Evolutionary conservation across 192 early-diverging fungal species (phyloP), one percentile per base, ranked within the genome.

Genomic region (Anaeromyces robustus): DNA sequence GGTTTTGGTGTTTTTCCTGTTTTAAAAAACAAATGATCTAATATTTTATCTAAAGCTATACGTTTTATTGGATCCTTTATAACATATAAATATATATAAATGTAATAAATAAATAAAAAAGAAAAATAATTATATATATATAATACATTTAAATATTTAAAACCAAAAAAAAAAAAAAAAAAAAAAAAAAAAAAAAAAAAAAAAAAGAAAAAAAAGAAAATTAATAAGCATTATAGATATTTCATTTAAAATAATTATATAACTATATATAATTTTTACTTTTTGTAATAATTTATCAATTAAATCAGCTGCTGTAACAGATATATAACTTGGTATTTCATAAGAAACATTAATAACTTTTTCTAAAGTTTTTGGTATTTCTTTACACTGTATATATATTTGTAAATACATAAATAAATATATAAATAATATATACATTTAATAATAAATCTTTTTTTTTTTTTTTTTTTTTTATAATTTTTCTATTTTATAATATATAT

Each of bases 1-100:
- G 6, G 26, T n/a, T 68, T 68, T 68, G 52, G 5, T 68, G 52
- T 22, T 68, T 22, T 68, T 9, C 52, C 52, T n/a, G 52, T 68
- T 22, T 82, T 68, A 79, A 92, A 92, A 79, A 92, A 94, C 39
- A 84, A 82, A 80, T 94, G 92, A 12, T 78, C 77, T 78, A 90
- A 80, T 28, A 92, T 82, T 59, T 88, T 84, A 18, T 81, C 43
- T 29, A 89, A 83, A 9, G 88, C 79, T 16, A 91, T 82, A 29
- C 92, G 81, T 43, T 85, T 84, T 30, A 86, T 84, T 14, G 92
- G 91, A 77, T 89, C 89, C 85, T 88, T 68, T 26, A 68, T 39
- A 12, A 39, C 1, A 12, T 12, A 14, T 14, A 39, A 39, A 39
- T 14, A 34, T 7, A 34, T 7, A 32, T 32, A 32, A 32, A 32